Evolutionary conservation across 495 filamentous ascomycete genomes (phyloP), one percentile per base, ranked within the genome.

Genomic region (Clohesyomyces aquaticus): DNA sequence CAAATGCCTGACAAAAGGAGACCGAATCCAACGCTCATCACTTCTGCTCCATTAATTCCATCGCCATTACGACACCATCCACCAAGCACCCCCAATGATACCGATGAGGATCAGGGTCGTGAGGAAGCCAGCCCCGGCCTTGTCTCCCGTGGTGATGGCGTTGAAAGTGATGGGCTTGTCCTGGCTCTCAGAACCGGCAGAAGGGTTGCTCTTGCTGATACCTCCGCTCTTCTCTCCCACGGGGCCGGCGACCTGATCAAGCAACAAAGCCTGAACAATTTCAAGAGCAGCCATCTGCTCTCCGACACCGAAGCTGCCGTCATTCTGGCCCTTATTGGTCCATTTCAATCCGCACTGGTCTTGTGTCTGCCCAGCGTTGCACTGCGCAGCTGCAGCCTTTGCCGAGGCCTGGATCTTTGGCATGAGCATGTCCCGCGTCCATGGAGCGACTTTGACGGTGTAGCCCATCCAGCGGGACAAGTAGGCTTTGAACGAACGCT

Each of bases 401-500:
- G 86, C 87, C 1, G 81, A 83, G 12, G 76, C 75, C 54, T 74
- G 67, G 11, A 93, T 72, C 52, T 83, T 79, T 0, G 85, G 81
- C 69, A 81, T 74, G 48, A 93, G 83, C 9, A 72, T 63, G 29
- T 82, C 76, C 46, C 71, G 74, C 10, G 83, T 87, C 59, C 79
- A 84, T 3, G 89, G 88, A 4, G 86, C 89, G 62, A 92, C 79
- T 59, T 85, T 85, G 10, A 84, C 78, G 35, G 83, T 81, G 35
- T 81, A 82, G 1, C 85, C 83, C 71, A 93, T 77, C 88, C 87
- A 91, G 8, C 85, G 85, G 38, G 85, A 75, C 18, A 91, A 77
- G 67, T 90, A 88, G 9, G 87, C 88, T 75, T 93, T 93, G 80
- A 91, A 92, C 45, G 80, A 83, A 55, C 79, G 79, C 72, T 90